These are phyloP conservation scores for Scutellaria barbata DNA, from an alignment of 257 asterid genomes.

Conservation along the genomic window DNA sequence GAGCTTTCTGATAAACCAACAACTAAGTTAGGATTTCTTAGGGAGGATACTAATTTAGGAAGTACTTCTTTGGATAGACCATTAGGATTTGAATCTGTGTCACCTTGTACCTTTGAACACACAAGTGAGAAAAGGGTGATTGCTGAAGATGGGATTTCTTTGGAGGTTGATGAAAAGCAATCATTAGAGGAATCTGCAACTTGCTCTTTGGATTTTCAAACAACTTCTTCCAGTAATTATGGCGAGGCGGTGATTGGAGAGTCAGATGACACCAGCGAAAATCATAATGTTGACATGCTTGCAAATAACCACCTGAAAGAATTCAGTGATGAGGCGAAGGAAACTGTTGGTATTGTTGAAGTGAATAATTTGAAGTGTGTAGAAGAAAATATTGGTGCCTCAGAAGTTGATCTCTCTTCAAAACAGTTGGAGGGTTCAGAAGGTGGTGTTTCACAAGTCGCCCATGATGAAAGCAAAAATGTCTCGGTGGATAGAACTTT, in stretches of 20 bases:
- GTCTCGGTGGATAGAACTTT: constrained; percentile 34
- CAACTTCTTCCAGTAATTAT: constrained; percentile 18
- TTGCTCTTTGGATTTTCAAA: constrained; percentile 34
- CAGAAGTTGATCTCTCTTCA: constrained; percentile 33
- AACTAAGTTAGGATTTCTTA: constrained; percentile 17
- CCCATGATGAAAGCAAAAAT: constrained; percentile 24
- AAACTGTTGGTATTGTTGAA: constrained; percentile 16
- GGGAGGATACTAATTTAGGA: constrained; percentile 22
- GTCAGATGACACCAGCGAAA: constrained; percentile 30
- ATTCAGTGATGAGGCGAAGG: constrained; percentile 19
- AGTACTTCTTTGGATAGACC: constrained; percentile 31
- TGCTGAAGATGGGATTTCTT: constrained; percentile 32
- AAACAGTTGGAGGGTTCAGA: constrained; percentile 32
- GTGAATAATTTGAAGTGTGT: constrained; percentile 1
- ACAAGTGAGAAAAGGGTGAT: constrained; percentile 38
- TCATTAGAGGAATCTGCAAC: constrained; percentile 35
- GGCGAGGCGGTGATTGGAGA: constrained; percentile 21
- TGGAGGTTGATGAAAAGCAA: constrained; percentile 39
- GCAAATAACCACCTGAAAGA: constrained; percentile 28
- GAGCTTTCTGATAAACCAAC: constrained; percentile 26
- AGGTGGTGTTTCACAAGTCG: constrained; percentile 32
- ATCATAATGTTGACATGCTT: constrained; percentile 19
- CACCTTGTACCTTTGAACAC: constrained; percentile 29
- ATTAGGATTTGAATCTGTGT: constrained; percentile 29
- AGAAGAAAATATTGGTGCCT: constrained; percentile 22